Base-by-base conservation (phyloP, 139 green algal genomes). In the Coelastrella sp. region DNA sequence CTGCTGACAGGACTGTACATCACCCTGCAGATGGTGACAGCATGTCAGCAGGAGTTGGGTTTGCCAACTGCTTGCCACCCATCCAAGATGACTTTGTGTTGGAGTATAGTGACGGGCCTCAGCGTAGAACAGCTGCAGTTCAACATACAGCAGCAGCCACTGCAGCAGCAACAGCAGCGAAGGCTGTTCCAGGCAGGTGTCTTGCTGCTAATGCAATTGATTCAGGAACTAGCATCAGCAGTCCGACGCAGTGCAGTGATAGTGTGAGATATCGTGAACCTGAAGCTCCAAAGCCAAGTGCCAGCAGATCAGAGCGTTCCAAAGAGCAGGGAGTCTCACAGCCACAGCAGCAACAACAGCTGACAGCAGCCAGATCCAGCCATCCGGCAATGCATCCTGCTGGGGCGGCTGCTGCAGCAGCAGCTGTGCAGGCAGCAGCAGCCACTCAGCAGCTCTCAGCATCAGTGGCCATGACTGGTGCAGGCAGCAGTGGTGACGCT, bases 41-140 rank as follows among this genome's bases (percentile, higher is more conserved):
- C 25, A 32, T 30, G 19, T 48, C 34, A 27, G 62, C 38, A 21
- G 7, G 8, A 27, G 60, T 84, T 6, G 19, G 23, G 4, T 84
- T 84, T 71, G 32, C 41, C 38, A 84, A 84, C 34, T 43, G n/a
- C 11, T 48, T 84, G 78, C 78, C 78, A 8, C 78, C 78, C 4
- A 27, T 75, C 3, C 78, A 84, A 43, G 23, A 76, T 35, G 78
- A 76, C 40, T 84, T 84, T 38, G 62, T 50, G 60, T 17, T 84
- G 2, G n/a, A 75, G 19, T 76, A 66, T 35, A 84, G 78, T 30
- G 76, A 83, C 5, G 35, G 57, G 37, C 57, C 38, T n/a, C 11
- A 30, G 17, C 17, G 38, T 11, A 38, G 0, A 40, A 27, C 72
- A 15, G 72, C 34, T 34, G 17, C 68, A 60, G 68, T 27, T 5